These are phyloP conservation scores for Ustilago vetiveriae DNA, from an alignment of 1,284 basidiomycete species.

Conservation along the genomic window DNA sequence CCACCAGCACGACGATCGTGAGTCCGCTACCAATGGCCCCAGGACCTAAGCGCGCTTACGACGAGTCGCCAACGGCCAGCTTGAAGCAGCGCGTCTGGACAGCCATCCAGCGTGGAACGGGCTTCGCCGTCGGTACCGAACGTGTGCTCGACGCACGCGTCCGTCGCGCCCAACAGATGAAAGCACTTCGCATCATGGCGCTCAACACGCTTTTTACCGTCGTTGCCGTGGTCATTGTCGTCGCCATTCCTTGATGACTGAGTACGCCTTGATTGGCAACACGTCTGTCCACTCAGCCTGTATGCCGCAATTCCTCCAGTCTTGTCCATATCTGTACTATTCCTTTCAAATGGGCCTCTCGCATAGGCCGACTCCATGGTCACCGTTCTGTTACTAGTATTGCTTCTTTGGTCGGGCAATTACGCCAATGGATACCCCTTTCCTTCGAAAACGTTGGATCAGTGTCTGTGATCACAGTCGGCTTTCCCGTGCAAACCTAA, in stretches of 20 bases:
- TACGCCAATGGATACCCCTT: constrained; percentile 16
- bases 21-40: not conserved
- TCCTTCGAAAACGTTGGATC: no score
- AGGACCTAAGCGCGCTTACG: constrained; percentile 19
- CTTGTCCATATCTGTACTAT: constrained; percentile 15
- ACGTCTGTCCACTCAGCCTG: not conserved
- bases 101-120: constrained; percentile 37
- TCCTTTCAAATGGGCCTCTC: no score
- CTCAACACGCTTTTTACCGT: constrained; percentile 26
- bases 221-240: constrained; percentile 33
- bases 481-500: no score
- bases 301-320: no score
- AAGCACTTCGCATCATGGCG: constrained; percentile 42
- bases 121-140: constrained; percentile 50
- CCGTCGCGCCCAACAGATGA: constrained; percentile 44
- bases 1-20: constrained; percentile 24
- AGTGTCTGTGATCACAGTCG: no score
- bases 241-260: constrained; percentile 34
- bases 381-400: constrained; percentile 5
- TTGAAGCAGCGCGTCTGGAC: constrained; percentile 24
- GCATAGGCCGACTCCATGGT: no score
- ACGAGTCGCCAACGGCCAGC: not conserved
- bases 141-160: constrained; percentile 47
- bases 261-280: constrained; percentile 1
- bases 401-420: not conserved